These are phyloP conservation scores for Penicillium sp. DNA, from an alignment of 2,329 filamentous ascomycete genomes.

Conservation along the genomic window DNA sequence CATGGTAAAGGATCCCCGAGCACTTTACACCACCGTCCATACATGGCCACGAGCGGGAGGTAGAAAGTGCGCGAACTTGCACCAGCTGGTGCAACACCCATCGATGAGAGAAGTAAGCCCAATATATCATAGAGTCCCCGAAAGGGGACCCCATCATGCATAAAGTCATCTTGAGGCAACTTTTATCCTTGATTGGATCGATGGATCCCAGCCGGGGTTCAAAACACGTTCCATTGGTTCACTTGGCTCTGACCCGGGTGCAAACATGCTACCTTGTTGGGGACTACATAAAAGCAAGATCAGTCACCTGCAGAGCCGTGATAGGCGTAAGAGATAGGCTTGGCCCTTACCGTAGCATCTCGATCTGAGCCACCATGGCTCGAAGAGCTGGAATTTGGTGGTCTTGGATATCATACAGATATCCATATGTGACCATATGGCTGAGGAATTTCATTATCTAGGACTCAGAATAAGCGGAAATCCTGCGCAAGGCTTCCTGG, in stretches of 20 bases:
- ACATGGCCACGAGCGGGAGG: not conserved
- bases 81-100: not conserved
- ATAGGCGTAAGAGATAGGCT: not conserved
- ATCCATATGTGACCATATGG: not conserved
- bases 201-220: not conserved
- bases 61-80: not conserved
- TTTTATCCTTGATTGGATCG: not conserved
- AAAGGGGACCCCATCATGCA: not conserved
- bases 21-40: not conserved
- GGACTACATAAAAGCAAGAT: not conserved
- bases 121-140: not conserved
- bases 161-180: not conserved
- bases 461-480: not conserved
- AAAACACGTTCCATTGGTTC: not conserved
- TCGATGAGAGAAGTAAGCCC: not conserved
- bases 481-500: not conserved
- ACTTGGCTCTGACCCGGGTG: not conserved
- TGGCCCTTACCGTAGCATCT: not conserved
- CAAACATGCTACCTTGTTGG: not conserved
- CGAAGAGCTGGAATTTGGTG: not conserved
- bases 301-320: not conserved
- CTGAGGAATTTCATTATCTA: not conserved
- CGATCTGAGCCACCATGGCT: not conserved
- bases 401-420: not conserved
- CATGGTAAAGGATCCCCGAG: not conserved